Base-by-base conservation (phyloP, 129 eudicot species). In the Artemisia argyi region DNA sequence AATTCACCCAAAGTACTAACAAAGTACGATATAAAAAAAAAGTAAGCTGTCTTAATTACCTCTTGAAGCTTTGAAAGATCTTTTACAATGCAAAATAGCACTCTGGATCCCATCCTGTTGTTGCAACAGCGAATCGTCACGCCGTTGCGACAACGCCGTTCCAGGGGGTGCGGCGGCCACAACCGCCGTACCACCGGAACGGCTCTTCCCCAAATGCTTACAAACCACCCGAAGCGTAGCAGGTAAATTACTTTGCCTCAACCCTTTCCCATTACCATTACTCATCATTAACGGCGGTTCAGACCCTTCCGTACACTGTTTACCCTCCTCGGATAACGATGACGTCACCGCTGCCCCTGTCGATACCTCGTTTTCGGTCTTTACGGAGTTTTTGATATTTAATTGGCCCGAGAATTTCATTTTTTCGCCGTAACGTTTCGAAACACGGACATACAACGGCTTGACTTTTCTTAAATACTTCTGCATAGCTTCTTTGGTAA, bases 41-140 rank as follows among this genome's bases (percentile, higher is more conserved):
- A 49, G 28, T 68, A 4, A 59, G 76, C 73, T 17, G 2, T 56
- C 44, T 65, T 65, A 10, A 63, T 65, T 42, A 88, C 95, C 97
- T 85, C 87, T 65, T 6, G 90, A 89, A 9, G 90, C 85, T 62
- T 94, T 90, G 84, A 94, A 94, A 11, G 98, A 94, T 52, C 87
- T 82, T 44, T 94, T 94, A 79, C 98, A 94, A 74, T 94, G 98
- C 47, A 94, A 18, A 77, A 94, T 94, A 56, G 98, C 98, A 66
- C 98, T 80, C 60, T 94, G 97, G 48, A 94, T 94, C 48, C 97
- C 97, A 71, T 94, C 98, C 74, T 94, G 96, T 73, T 85, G 88
- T 74, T 94, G 96, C 35, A 94, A 11, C 72, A 90, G 68, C 51
- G 96, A 87, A 85, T 90, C 97, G 64, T 94, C 96, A 7, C 91